Percentiles rank a stretch among this genome's conserved stretches.
Conservation (phyloP, 148 eudicot genomes). For the Gaultheria prostrata region DNA sequence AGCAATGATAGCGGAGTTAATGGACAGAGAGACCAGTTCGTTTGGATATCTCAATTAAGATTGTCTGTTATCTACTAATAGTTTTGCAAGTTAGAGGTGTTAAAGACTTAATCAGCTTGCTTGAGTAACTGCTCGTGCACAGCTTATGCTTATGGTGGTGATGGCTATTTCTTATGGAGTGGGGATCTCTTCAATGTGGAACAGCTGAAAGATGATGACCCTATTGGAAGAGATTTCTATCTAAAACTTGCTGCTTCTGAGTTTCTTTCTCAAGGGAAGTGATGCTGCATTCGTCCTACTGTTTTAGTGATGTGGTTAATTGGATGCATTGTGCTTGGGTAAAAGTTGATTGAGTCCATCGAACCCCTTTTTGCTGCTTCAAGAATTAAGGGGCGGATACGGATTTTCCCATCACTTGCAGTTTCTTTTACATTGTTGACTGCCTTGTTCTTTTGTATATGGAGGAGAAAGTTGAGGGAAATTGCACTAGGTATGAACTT, state of each 20-base stretch:
- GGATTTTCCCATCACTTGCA: neutral
- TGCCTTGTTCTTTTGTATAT: neutral
- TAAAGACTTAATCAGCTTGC: slow-evolving; percentile 28
- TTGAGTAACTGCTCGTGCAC: slow-evolving; percentile 26
- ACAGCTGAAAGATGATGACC: slow-evolving; percentile 28
- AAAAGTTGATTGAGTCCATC: neutral
- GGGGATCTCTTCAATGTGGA: slow-evolving; percentile 26
- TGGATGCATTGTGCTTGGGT: neutral
- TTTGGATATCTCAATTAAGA: neutral
- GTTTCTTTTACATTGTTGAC: neutral
- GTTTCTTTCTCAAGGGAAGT: slow-evolving; percentile 5
- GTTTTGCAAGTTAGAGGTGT: neutral
- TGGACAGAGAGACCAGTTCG: slow-evolving; percentile 18
- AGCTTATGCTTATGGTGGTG: slow-evolving; percentile 28
- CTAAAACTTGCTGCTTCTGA: slow-evolving; percentile 37
- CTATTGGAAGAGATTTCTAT: slow-evolving; percentile 27
- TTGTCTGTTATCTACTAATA: neutral
- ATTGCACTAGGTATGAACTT: no score
- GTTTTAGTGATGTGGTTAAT: neutral
- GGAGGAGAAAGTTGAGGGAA: neutral
- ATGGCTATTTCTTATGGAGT: slow-evolving; percentile 30
- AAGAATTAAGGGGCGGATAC: neutral
- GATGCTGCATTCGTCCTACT: neutral
- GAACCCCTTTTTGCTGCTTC: neutral
- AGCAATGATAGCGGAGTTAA: neutral